Conservation (phyloP, 2,329 filamentous ascomycete genomes). For the Juglanconis sp. region DNA sequence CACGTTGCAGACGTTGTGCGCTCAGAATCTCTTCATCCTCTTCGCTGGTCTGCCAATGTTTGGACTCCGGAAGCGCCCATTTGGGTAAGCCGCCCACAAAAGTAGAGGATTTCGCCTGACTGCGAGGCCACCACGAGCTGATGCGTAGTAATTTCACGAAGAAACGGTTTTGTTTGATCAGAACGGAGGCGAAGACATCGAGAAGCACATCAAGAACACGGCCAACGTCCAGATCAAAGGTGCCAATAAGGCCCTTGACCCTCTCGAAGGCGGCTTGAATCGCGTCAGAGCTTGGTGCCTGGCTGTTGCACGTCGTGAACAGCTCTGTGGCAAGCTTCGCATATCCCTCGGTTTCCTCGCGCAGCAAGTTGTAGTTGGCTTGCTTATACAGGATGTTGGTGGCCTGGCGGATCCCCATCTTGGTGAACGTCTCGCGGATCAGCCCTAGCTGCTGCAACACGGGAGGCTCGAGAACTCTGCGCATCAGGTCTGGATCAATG, state of each 20-base stretch:
- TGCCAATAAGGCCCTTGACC: conserved; percentile 91
- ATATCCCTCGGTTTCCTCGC: conserved; percentile 95
- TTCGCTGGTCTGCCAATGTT: conserved; percentile 60
- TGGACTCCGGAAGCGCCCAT: conserved; percentile 77
- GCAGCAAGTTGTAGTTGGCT: conserved; percentile 91
- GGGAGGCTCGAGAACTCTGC: conserved; percentile 76
- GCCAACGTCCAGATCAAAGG: conserved; percentile 94
- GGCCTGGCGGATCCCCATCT: conserved; percentile 80
- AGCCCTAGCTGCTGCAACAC: conserved; percentile 74
- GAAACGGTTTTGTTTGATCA: conserved; percentile 90
- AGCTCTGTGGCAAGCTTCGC: conserved; percentile 94
- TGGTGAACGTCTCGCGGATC: conserved; percentile 79
- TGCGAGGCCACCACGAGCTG: conserved; percentile 95
- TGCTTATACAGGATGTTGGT: conserved; percentile 94
- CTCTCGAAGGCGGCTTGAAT: conserved; percentile 85
- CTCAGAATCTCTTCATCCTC: conserved; percentile 63
- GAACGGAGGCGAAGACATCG: conserved; percentile 88
- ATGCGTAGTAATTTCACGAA: conserved; percentile 88
- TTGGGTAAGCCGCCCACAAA: conserved; percentile 68
- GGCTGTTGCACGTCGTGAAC: conserved; percentile 79
- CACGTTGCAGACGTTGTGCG: conserved; percentile 60
- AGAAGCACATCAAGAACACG: conserved; percentile 90
- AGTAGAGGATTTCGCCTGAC: conserved; percentile 42
- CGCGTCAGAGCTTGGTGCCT: conserved; percentile 69
- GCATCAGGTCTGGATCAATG: conserved; percentile 70